phyloP scores from a whole-genome alignment of 2,329 filamentous ascomycete species.

The Cladophialophora exuberans region DNA sequence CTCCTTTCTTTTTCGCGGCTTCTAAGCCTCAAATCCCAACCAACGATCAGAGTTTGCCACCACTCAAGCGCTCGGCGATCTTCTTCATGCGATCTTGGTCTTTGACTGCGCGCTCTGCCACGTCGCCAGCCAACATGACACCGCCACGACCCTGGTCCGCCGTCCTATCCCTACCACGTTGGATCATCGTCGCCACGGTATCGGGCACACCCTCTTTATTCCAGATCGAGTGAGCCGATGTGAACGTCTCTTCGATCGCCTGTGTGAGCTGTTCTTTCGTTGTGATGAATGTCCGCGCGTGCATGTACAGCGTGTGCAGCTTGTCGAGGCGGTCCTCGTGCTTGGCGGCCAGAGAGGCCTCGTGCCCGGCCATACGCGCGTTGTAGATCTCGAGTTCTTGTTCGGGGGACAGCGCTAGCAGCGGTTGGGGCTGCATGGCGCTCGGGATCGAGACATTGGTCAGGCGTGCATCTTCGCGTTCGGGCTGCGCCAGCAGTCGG shows the following conservation, averaged over 20 bases:
- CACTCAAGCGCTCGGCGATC: conserved; percentile 69
- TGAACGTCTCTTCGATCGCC: conserved; percentile 76
- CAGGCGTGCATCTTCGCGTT: conserved; percentile 74
- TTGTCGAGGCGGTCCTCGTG: conserved; percentile 67
- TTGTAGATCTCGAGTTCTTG: conserved; percentile 45
- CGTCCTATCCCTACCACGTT: conserved; percentile 21
- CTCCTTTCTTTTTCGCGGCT: too few relatives aligned
- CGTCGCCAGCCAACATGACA: conserved; percentile 27
- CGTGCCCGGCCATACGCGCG: conserved; percentile 39
- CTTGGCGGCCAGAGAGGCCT: conserved; percentile 54
- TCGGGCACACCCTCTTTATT: conserved; percentile 51
- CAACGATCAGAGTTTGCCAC: conserved; percentile 61
- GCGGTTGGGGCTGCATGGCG: conserved; percentile 52
- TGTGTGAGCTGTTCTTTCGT: conserved; percentile 74
- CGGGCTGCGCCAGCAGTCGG: conserved; percentile 63
- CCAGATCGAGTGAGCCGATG: conserved; percentile 59
- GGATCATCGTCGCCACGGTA: conserved; percentile 51
- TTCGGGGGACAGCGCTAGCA: conserved; percentile 20
- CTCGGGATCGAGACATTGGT: conserved; percentile 69
- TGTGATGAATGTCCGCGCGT: conserved; percentile 84
- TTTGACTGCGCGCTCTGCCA: conserved; percentile 38
- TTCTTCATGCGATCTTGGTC: conserved; percentile 62
- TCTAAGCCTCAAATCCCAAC: too few relatives aligned
- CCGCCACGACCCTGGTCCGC: conserved; percentile 22
- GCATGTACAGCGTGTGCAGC: conserved; percentile 86